phyloP scores from a whole-genome alignment of 192 early-diverging fungal genomes.

The Geranomyces variabilis region DNA sequence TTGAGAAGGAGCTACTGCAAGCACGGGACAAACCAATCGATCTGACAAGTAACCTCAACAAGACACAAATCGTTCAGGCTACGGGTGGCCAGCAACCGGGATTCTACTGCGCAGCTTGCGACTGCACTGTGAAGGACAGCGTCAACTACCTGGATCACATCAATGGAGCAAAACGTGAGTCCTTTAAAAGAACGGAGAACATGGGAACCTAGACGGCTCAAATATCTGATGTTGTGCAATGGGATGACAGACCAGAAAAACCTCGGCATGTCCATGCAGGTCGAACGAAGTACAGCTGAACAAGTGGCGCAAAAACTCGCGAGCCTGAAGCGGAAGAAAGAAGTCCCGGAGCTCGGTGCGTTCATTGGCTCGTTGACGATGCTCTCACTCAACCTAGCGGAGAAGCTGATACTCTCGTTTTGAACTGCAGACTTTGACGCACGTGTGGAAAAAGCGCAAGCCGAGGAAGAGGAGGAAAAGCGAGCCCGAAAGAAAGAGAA shows the following conservation, averaged over 20 bases:
- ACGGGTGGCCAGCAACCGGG: conserved; percentile 75
- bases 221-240: neutral
- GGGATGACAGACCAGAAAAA: conserved; percentile 71
- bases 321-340: conserved; percentile 70
- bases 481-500: conserved; percentile 54
- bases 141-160: conserved; percentile 89
- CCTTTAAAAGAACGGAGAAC: no score
- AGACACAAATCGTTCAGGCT: conserved; percentile 77
- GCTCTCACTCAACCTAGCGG: conserved; percentile 1
- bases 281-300: conserved; percentile 73
- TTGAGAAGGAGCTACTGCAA: conserved; percentile 50
- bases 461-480: conserved; percentile 72
- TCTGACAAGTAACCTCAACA: conserved; percentile 76
- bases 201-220: no score
- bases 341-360: conserved; percentile 61
- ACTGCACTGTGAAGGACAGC: conserved; percentile 87
- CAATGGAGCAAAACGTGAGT: conserved; percentile 83
- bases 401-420: neutral
- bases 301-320: conserved; percentile 77
- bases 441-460: conserved; percentile 63
- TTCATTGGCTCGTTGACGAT: conserved; percentile 34
- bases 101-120: conserved; percentile 89
- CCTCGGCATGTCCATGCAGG: conserved; percentile 81
- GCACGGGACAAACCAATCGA: conserved; percentile 66
- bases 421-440: conserved; percentile 64